Evolutionary conservation across 495 filamentous ascomycete genomes (phyloP).

Genomic region (Hypomontagnella submonticulosa): DNA sequence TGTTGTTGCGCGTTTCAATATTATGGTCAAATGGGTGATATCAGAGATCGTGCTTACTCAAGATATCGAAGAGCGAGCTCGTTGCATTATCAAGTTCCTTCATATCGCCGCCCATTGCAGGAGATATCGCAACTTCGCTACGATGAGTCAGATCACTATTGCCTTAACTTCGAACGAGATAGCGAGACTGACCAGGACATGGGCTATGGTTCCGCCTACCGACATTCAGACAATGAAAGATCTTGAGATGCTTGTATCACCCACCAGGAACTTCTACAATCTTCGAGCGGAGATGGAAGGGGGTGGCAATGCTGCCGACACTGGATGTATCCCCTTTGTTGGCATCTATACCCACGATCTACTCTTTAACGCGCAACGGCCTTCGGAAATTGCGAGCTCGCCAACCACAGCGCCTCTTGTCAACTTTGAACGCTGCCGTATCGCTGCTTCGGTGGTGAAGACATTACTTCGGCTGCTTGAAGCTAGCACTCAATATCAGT

Average conservation of each 20-base stretch:
- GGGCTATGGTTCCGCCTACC: conserved; percentile 75
- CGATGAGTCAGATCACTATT: conserved; percentile 93
- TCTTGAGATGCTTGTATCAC: conserved; percentile 86
- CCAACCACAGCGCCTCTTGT: conserved; percentile 78
- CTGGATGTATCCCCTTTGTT: conserved; percentile 96
- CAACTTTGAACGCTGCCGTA: conserved; percentile 95
- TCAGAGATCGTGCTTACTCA: conserved; percentile 91
- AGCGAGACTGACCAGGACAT: conserved; percentile 79
- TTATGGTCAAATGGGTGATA: conserved; percentile 96
- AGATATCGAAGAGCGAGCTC: conserved; percentile 81
- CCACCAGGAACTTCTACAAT: conserved; percentile 89
- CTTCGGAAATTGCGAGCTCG: conserved; percentile 71
- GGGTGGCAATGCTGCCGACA: conserved; percentile 63
- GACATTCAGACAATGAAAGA: conserved; percentile 80
- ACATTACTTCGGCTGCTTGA: conserved; percentile 89
- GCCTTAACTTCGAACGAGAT: conserved; percentile 88
- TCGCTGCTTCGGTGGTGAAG: conserved; percentile 92
- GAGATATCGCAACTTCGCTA: conserved; percentile 91
- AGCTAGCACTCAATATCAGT: conserved; percentile 87
- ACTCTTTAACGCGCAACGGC: conserved; percentile 94
- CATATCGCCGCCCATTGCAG: conserved; percentile 89
- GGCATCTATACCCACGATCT: conserved; percentile 95
- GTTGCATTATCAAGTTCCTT: conserved; percentile 88
- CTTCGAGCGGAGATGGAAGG: conserved; percentile 92
- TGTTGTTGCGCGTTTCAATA: conserved; percentile 95